phyloP scores from a whole-genome alignment of 23 red algal genomes.

The Cyanidioschyzon merolae region DNA sequence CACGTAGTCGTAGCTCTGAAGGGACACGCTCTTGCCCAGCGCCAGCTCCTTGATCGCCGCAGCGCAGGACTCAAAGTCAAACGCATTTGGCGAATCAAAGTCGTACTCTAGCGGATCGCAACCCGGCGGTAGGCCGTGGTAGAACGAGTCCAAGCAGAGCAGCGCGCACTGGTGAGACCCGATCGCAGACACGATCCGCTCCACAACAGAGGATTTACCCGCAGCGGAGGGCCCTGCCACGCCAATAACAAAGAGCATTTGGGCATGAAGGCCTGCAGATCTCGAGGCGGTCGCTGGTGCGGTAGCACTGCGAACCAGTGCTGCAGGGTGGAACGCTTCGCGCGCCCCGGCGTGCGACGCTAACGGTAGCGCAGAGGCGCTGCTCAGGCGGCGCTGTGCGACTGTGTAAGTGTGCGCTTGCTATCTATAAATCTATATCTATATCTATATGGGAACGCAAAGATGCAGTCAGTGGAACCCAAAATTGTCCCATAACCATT shows the following conservation, averaged over 20 bases:
- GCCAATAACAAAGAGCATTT: constrained; percentile 69
- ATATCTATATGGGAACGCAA: no score
- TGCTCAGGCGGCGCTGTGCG: no score
- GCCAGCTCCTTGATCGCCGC: constrained; percentile 46
- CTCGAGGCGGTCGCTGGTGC: no score
- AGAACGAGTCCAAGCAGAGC: constrained; percentile 89
- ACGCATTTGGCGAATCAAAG: constrained; percentile 93
- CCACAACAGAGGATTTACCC: constrained; percentile 90
- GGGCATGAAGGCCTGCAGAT: neutral
- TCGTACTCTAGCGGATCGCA: constrained; percentile 43
- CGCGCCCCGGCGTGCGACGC: no score
- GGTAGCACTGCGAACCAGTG: no score
- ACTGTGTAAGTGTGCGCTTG: no score
- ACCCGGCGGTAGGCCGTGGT: constrained; percentile 57
- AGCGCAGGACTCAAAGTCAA: constrained; percentile 72
- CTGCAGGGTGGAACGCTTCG: no score
- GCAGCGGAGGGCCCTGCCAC: constrained; percentile 78
- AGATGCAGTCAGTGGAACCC: no score
- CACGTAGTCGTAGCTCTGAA: constrained; percentile 79
- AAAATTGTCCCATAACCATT: no score
- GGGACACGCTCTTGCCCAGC: constrained; percentile 26
- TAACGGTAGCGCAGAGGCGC: no score
- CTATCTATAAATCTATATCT: no score
- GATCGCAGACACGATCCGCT: constrained; percentile 70
- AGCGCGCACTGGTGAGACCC: constrained; percentile 73